Percentiles rank a stretch among this genome's conserved stretches.
These are phyloP conservation scores for Geotrichum klebahnii DNA, from an alignment of 1,139 yeast genomes.

Conservation along the genomic window DNA sequence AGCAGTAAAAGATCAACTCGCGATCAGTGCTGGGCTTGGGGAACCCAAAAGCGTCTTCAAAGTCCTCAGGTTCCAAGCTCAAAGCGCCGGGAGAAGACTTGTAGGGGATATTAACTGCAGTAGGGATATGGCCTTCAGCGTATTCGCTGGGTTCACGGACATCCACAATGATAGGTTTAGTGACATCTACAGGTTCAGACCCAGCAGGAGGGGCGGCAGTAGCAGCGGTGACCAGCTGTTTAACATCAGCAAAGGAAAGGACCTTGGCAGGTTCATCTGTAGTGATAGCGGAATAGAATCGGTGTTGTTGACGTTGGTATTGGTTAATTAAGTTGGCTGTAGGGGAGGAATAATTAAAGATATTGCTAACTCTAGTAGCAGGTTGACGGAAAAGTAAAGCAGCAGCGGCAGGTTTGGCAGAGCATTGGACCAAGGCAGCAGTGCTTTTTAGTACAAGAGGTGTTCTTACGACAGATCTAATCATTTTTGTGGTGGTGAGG, in stretches of 20 bases:
- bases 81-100: constrained; percentile 94
- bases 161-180: constrained; percentile 57
- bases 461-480: neutral
- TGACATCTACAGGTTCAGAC: neutral
- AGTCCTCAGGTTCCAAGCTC: constrained; percentile 71
- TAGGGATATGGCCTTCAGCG: constrained; percentile 67
- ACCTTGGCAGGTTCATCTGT: constrained; percentile 47
- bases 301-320: constrained; percentile 4
- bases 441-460: neutral
- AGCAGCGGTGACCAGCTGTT: constrained; percentile 41
- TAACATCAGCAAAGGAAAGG: constrained; percentile 56
- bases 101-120: constrained; percentile 81
- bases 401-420: neutral
- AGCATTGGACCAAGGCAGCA: neutral
- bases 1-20: constrained; percentile 84
- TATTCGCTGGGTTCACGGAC: constrained; percentile 89
- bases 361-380: neutral
- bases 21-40: constrained; percentile 69
- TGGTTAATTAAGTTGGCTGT: neutral
- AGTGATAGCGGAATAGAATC: constrained; percentile 33
- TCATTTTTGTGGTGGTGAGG: neutral
- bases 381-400: neutral
- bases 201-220: neutral
- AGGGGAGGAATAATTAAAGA: neutral
- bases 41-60: constrained; percentile 74